Evolutionary conservation across 1,284 basidiomycete genomes (phyloP), one percentile per base, ranked within the genome.

Genomic region (Cryptococcus sp.): DNA sequence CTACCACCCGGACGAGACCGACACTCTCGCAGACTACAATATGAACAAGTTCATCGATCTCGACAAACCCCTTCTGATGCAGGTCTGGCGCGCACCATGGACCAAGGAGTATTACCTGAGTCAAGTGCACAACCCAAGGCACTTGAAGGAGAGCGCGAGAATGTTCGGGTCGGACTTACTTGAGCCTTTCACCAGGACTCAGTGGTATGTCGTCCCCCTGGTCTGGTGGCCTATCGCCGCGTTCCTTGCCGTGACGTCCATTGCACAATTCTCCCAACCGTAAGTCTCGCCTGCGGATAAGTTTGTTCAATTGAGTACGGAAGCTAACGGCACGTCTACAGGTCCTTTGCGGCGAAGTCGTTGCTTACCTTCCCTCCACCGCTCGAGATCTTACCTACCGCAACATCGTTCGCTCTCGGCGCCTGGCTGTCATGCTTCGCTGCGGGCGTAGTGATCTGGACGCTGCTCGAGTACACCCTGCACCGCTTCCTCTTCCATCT

Each of bases 401-500:
- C 71, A 7, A 66, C 70, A 13, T 38, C 65, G 10, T 50, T 63
- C 25, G 71, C 76, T 23, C 39, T 71, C 52, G 55, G 54, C 27
- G 85, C 87, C 69, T 81, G 85, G 1, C 54, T 84, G 35, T 64
- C 81, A 1, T 93, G 86, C 79, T 92, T 91, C 83, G 73, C 91
- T 58, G 51, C 86, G 38, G 95, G 95, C 11, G 91, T 91, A 76
- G 46, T 97, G 52, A 83, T 96, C 66, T 99, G 95, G 95, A 98
- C 95, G 0, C 76, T 98, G 61, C 81, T 99, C 76, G 96, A 99
- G 78, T 99, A 99, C 78, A 80, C 82, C n/a, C 80, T 99, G 72
- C 96, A 99, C 80, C 88, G 95, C 35, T 98, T 97, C 85, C 81
- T 99, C 54, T 99, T 99, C 86, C 96, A 99, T 80, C 82, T 99